Evolutionary conservation across 371 early-diverging fungal species (phyloP).

Genomic region (Zychaea mexicana): DNA sequence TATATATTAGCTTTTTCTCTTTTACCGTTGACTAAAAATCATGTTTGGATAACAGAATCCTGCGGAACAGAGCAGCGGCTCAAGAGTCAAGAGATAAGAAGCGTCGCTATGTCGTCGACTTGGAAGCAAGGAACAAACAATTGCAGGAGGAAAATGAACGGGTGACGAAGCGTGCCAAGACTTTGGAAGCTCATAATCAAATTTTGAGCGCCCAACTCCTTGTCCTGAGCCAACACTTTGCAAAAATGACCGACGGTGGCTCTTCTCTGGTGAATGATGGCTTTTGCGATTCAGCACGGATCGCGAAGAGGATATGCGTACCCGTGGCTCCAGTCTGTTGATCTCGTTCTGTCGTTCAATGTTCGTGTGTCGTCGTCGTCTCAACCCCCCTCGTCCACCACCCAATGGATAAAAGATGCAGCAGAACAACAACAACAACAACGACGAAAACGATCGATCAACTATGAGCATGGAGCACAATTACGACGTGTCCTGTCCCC

Average conservation of each 20-base stretch:
- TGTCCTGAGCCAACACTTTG: slow-evolving; percentile 56
- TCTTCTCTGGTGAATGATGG: slow-evolving; percentile 39
- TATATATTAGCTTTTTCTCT: not conserved
- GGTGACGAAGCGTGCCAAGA: slow-evolving; percentile 61
- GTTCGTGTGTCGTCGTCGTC: not conserved
- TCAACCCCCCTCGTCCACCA: slow-evolving; percentile 1
- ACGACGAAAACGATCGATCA: not conserved
- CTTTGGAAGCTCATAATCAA: slow-evolving; percentile 64
- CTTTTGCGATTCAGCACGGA: slow-evolving; percentile 62
- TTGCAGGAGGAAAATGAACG: slow-evolving; percentile 69
- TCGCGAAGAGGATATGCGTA: slow-evolving; percentile 19
- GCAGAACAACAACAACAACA: too few species aligned
- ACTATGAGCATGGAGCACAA: not conserved
- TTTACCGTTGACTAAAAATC: not conserved
- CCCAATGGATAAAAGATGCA: slow-evolving; percentile 13
- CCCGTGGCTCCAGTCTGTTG: not conserved
- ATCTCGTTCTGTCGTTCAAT: not conserved
- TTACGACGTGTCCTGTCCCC: slow-evolving; percentile 16
- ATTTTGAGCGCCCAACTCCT: slow-evolving; percentile 62
- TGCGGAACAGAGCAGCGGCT: slow-evolving; percentile 91
- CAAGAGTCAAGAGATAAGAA: slow-evolving; percentile 90
- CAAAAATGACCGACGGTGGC: slow-evolving; percentile 19
- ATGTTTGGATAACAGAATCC: slow-evolving; percentile 52
- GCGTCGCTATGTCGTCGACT: slow-evolving; percentile 74
- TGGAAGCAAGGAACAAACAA: slow-evolving; percentile 70